These are phyloP conservation scores for Macaranga tanarius DNA, from an alignment of 441 rosid species.

Conservation along the genomic window DNA sequence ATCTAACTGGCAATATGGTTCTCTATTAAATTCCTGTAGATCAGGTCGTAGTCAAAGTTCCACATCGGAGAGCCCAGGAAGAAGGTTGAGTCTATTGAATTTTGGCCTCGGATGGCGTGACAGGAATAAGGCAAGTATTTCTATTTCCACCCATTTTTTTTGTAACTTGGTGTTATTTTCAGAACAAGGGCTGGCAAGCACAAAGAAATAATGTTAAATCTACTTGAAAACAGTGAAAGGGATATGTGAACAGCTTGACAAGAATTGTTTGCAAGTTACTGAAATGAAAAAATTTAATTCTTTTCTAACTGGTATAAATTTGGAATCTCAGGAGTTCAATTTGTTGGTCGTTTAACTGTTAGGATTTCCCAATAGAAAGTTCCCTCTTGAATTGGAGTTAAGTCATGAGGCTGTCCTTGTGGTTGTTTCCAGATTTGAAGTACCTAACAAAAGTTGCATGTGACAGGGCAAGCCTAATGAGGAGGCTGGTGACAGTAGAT, in stretches of 20 bases:
- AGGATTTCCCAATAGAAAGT: not conserved
- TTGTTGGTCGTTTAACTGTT: not conserved
- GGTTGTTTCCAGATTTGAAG: not conserved
- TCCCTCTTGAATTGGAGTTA: not conserved
- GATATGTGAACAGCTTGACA: not conserved
- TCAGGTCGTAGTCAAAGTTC: slow-evolving; percentile 33
- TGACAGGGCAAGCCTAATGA: slow-evolving; percentile 46
- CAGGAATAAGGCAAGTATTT: slow-evolving; percentile 55
- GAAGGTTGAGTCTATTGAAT: slow-evolving; percentile 48
- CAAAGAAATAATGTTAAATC: not conserved
- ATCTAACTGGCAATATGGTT: not conserved
- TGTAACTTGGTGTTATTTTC: not conserved
- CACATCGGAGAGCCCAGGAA: slow-evolving; percentile 44
- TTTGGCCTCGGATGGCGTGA: slow-evolving; percentile 86
- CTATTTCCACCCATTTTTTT: not conserved
- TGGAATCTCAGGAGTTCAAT: not conserved
- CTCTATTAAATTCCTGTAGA: slow-evolving; percentile 37
- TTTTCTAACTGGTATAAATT: not conserved
- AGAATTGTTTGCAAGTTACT: not conserved
- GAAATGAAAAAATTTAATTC: not conserved
- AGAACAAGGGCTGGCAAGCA: not conserved
- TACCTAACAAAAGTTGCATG: slow-evolving; percentile 17
- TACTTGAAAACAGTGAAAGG: not conserved
- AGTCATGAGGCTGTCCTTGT: not conserved
- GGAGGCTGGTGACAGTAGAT: slow-evolving; percentile 34